These are phyloP conservation scores for Nicotiana tabacum DNA, from an alignment of 257 asterid species.

Conservation along the genomic window DNA sequence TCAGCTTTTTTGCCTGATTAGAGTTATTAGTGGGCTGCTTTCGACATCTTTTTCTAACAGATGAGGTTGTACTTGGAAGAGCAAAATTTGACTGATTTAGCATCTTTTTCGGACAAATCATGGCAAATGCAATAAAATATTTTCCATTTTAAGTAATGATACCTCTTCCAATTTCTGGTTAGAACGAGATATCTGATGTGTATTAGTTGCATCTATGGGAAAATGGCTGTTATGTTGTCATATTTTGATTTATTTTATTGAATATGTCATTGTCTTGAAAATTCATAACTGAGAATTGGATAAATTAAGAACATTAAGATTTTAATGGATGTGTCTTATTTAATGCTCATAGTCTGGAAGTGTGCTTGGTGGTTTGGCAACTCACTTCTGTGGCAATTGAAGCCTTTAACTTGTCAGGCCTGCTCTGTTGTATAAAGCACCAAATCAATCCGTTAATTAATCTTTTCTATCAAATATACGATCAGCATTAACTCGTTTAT, in stretches of 20 bases:
- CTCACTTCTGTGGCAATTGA: neutral
- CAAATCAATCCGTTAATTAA: neutral
- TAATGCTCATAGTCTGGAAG: neutral
- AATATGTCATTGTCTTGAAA: neutral
- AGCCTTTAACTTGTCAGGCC: neutral
- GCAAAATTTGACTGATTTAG: neutral
- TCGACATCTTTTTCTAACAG: neutral
- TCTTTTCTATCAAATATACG: neutral
- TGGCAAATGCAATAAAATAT: neutral
- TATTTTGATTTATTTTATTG: neutral
- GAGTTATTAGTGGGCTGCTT: neutral
- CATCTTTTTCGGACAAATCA: neutral
- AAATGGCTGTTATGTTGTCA: neutral
- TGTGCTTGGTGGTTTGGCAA: neutral
- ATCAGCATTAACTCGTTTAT: neutral
- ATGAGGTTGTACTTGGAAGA: neutral
- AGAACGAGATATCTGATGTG: neutral
- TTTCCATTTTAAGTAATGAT: neutral
- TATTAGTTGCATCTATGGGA: neutral
- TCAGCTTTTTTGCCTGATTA: neutral
- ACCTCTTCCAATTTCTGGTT: neutral
- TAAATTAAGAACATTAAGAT: neutral
- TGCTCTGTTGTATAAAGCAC: neutral
- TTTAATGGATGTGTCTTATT: neutral
- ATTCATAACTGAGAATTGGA: neutral